Conservation (phyloP, 2,329 filamentous ascomycete genomes). For the Monilinia polystroma region DNA sequence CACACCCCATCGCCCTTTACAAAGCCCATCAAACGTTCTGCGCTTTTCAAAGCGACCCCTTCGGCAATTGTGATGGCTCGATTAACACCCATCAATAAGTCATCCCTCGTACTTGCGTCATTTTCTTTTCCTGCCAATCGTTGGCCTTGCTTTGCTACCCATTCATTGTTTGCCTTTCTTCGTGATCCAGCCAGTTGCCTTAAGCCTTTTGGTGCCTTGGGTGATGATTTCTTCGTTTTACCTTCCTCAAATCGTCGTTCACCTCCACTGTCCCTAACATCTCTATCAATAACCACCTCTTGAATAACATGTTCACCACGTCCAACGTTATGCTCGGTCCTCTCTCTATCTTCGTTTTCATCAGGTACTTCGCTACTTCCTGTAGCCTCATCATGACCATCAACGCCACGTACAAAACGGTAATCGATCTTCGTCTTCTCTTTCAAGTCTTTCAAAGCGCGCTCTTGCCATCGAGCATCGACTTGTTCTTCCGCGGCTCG, state of each 20-base stretch:
- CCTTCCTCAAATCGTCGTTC: not conserved
- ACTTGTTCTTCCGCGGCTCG: constrained; percentile 19
- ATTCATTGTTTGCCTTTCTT: constrained; percentile 5
- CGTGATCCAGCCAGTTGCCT: constrained; percentile 11
- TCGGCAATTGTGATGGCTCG: not conserved
- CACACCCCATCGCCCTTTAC: not conserved
- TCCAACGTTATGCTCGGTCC: not conserved
- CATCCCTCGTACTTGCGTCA: constrained; percentile 3
- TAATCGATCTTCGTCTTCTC: not conserved
- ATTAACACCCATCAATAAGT: constrained; percentile 1
- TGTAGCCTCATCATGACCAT: not conserved
- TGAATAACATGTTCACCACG: not conserved
- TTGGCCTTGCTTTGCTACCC: not conserved
- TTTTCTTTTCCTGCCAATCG: not conserved
- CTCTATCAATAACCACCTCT: not conserved
- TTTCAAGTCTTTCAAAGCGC: not conserved
- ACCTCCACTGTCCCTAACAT: not conserved
- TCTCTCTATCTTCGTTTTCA: not conserved
- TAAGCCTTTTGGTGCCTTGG: constrained; percentile 9
- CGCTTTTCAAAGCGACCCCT: not conserved
- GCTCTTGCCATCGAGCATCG: constrained; percentile 13
- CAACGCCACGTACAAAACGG: not conserved
- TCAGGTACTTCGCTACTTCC: not conserved
- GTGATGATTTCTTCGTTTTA: not conserved
- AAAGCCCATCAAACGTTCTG: not conserved